Evolutionary conservation across 768 basidiomycete species (phyloP), one percentile per base, ranked within the genome.

Genomic region (Boletellus sp.): DNA sequence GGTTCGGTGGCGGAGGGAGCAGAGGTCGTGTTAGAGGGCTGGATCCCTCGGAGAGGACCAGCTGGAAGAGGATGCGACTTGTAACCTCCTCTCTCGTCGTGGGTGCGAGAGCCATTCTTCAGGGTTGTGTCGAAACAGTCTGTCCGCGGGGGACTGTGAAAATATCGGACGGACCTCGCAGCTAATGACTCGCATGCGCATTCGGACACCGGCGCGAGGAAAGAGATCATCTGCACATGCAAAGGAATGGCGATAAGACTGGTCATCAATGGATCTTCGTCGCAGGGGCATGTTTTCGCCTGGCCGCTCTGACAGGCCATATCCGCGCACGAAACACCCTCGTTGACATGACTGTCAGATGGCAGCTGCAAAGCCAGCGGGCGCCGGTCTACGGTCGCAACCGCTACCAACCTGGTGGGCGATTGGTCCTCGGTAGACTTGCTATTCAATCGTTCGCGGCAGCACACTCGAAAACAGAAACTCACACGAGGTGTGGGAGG

Each of bases 11-110:
- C 3, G 51, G 48, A 39, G 65, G 58, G 9, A 51, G 37, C 6
- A 65, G 10, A 0, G 67, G 60, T 12, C 49, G 54, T 23, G 71
- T 72, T 3, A 74, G 47, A 39, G 67, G 64, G 48, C 72, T 71
- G 11, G 61, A 61, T 20, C 41, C 54, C n/a, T 62, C 43, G 12
- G 71, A 72, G 15, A 74, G 60, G 3, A 52, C 51, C 62, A 71
- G 72, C 26, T 65, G 55, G 9, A 67, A 66, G 28, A 72, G 58
- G 13, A 58, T 40, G 13, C 68, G 66, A 44, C 48, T 56, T 11
- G 53, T 65, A 23, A 71, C 62, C 9, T 58, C 63, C 34, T 69
- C 62, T 50, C 55, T 61, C 6, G 47, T 49, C 28, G 37, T 38
- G 24, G 36, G 37, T 33, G 47, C 12, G 24, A 40, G 28, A 10